These are phyloP conservation scores for Pleurotus pulmonarius DNA, from an alignment of 768 basidiomycete genomes.

Conservation along the genomic window DNA sequence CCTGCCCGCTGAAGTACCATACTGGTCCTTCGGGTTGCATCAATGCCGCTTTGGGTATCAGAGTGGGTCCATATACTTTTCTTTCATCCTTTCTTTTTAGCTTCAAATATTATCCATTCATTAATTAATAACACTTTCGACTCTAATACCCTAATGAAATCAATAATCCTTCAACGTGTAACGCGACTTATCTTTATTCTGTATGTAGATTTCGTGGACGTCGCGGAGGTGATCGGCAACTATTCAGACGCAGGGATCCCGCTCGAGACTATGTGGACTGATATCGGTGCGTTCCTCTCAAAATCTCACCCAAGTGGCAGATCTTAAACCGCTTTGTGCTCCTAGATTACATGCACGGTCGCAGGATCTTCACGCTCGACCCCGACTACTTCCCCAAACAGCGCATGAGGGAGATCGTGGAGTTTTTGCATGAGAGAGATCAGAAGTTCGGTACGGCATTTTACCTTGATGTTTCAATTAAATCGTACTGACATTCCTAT, in stretches of 20 bases:
- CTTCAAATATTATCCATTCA: neutral
- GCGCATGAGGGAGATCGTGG: constrained; percentile 63
- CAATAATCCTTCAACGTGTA: neutral
- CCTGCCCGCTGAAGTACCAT: constrained; percentile 66
- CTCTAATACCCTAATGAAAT: neutral
- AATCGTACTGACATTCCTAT: neutral
- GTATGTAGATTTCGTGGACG: constrained; percentile 58
- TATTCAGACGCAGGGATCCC: constrained; percentile 62
- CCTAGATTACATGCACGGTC: constrained; percentile 64
- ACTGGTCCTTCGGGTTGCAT: constrained; percentile 72
- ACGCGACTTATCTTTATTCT: too few species aligned
- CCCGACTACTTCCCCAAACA: constrained; percentile 62
- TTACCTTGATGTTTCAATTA: neutral
- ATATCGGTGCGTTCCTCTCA: constrained; percentile 46
- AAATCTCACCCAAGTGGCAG: neutral
- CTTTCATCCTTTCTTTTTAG: neutral
- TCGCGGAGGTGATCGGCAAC: constrained; percentile 56
- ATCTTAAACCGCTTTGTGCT: neutral
- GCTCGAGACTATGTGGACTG: constrained; percentile 78
- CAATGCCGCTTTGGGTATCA: constrained; percentile 71
- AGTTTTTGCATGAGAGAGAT: constrained; percentile 53
- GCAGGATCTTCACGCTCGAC: constrained; percentile 68
- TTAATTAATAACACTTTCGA: neutral
- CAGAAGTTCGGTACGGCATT: constrained; percentile 50
- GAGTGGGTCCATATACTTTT: constrained; percentile 27